Percentiles rank a stretch among this genome's conserved stretches.
phyloP scores from a whole-genome alignment of 1,284 basidiomycete species.

The Schizophyllum amplum region DNA sequence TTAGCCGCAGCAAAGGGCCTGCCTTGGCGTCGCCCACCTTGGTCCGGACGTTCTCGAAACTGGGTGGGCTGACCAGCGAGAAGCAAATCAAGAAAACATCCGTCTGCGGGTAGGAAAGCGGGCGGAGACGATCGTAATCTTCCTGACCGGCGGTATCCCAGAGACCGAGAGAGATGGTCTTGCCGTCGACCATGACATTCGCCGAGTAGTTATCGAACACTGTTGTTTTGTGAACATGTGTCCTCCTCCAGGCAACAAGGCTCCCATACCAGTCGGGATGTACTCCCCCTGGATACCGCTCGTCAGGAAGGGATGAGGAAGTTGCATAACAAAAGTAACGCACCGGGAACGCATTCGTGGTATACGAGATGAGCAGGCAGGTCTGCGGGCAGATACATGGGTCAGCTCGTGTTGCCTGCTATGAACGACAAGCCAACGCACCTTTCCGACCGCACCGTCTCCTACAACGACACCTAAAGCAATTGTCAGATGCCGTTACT shows the following conservation, averaged over 20 bases:
- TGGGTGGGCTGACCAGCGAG: constrained; percentile 93
- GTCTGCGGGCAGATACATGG: constrained; percentile 45
- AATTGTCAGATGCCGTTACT: constrained; percentile 7
- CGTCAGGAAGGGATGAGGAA: constrained; percentile 16
- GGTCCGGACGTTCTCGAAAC: constrained; percentile 97
- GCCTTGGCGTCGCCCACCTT: constrained; percentile 52
- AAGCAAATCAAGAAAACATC: constrained; percentile 99
- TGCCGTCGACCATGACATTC: constrained; percentile 97
- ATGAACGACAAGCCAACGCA: constrained; percentile 17
- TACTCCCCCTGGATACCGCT: constrained; percentile 73
- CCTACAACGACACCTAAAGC: constrained; percentile 89
- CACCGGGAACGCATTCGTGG: constrained; percentile 92
- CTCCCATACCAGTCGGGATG: constrained; percentile 79
- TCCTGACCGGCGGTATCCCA: constrained; percentile 99
- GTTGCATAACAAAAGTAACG: constrained; percentile 26
- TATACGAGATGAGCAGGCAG: constrained; percentile 95
- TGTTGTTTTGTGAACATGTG: constrained; percentile 18
- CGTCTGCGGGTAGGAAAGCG: constrained; percentile 97
- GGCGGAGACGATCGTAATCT: constrained; percentile 96
- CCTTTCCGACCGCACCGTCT: constrained; percentile 99
- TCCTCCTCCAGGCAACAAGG: neutral
- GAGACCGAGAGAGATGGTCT: constrained; percentile 94
- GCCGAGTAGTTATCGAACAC: constrained; percentile 95
- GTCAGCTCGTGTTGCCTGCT: neutral
- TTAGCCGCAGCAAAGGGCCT: constrained; percentile 8